Conservation (phyloP, 2,329 filamentous ascomycete species). For the Beauveria sp. region DNA sequence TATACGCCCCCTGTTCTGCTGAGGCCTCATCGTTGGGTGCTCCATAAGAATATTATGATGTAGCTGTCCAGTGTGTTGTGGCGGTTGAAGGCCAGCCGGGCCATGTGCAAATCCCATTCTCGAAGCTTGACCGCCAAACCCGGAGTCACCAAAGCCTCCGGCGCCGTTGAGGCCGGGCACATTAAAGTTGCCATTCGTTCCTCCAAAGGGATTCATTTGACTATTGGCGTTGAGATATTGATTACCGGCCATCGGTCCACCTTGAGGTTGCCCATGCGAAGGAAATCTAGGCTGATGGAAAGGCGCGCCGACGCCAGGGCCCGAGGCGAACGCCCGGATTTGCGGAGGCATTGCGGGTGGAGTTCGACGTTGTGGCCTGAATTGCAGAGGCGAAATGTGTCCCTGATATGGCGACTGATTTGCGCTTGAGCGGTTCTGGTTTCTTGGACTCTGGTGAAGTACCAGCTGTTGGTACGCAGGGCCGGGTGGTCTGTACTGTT, state of each 20-base stretch:
- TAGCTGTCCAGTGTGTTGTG: slow-evolving; percentile 43
- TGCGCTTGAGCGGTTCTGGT: background rate
- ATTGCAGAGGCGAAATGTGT: background rate
- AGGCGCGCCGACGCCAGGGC: slow-evolving; percentile 29
- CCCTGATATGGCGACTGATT: background rate
- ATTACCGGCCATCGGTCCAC: slow-evolving; percentile 52
- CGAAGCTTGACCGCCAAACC: slow-evolving; percentile 78
- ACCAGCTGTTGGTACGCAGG: background rate
- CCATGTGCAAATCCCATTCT: slow-evolving; percentile 76
- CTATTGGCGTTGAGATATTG: slow-evolving; percentile 66
- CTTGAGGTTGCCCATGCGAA: slow-evolving; percentile 44
- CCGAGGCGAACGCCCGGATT: slow-evolving; percentile 31
- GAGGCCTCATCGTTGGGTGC: slow-evolving; percentile 33
- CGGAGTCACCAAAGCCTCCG: slow-evolving; percentile 57
- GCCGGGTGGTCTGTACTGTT: background rate
- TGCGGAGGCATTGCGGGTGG: slow-evolving; percentile 28
- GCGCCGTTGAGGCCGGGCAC: slow-evolving; percentile 49
- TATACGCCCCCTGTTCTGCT: slow-evolving; percentile 74
- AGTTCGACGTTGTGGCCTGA: background rate
- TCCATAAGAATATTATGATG: slow-evolving; percentile 35
- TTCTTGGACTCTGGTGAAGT: background rate
- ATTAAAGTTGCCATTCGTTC: slow-evolving; percentile 48
- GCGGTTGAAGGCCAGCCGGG: slow-evolving; percentile 47
- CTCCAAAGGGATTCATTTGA: slow-evolving; percentile 58
- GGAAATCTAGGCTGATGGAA: slow-evolving; percentile 44